Evolutionary conservation across 2,329 filamentous ascomycete genomes (phyloP), one percentile per base, ranked within the genome.

Genomic region (Diaporthe citrichinensis): DNA sequence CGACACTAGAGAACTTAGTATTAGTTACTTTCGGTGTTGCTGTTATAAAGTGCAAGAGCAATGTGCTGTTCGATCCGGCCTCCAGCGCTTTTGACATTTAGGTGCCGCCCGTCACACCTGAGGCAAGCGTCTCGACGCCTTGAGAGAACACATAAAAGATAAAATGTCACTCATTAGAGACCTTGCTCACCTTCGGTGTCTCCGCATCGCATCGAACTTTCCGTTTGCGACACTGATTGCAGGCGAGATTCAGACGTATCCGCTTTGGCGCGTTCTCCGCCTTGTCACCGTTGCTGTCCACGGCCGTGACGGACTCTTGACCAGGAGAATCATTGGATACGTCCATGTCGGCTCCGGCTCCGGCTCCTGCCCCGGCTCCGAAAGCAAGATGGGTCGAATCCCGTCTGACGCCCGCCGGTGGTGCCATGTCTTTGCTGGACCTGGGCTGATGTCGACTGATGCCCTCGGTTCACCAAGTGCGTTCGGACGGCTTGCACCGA

Each of bases 181-280:
- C 10, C n/a, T 7, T 6, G 31, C 44, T 51, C 14, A 28, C 61
- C 61, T 79, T 80, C 7, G 81, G 81, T 39, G 76, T 77, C 51
- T 77, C 74, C n/a, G 80, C 79, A 62, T 82, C 81, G 74, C 80
- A 82, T 20, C 81, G 79, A 20, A 81, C 81, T 76, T 82, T 82
- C 72, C 81, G 78, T 71, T 79, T 80, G 15, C 81, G 79, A 74
- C 81, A 82, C 68, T 79, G 78, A 57, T 80, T 80, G 68, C 79
- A 80, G 17, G 79, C 79, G 51, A 79, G 73, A 14, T 77, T 78
- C 15, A 80, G 75, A n/a, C 79, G 78, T 53, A 76, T 76, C 41
- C 75, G 76, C 67, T 80, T 80, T 34, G 74, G 44, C 31, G 61
- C 61, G 15, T n/a, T 44, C 44, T 67, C 61, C 2, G 61, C 5